These are phyloP conservation scores for Tetracladium setigerum DNA, from an alignment of 495 filamentous ascomycete species.

Conservation along the genomic window DNA sequence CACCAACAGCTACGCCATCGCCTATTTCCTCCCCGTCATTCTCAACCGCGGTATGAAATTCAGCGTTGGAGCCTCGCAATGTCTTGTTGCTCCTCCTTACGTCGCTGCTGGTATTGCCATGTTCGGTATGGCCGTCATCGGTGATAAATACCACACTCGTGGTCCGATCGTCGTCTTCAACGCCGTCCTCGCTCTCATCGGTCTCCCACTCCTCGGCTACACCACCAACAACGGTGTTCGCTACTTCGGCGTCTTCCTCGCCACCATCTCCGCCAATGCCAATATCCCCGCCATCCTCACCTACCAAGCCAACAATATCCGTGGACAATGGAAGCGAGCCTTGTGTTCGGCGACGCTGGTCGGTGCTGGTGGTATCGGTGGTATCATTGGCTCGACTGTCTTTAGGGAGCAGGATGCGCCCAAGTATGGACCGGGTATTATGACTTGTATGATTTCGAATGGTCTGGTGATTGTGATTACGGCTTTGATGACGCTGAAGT, in stretches of 20 bases:
- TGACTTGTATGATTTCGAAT: conserved; percentile 36
- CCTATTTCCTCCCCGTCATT: conserved; percentile 63
- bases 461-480: conserved; percentile 32
- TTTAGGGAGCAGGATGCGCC: conserved; percentile 49
- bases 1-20: conserved; percentile 49
- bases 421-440: conserved; percentile 43
- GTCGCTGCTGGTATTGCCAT: conserved; percentile 52
- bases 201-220: conserved; percentile 46
- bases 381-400: conserved; percentile 48
- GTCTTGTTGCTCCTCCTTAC: conserved; percentile 57
- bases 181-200: conserved; percentile 35
- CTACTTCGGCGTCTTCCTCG: conserved; percentile 60
- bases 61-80: conserved; percentile 46
- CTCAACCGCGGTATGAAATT: conserved; percentile 51
- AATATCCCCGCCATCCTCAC: conserved; percentile 50
- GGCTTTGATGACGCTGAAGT: conserved; percentile 17
- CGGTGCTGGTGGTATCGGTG: conserved; percentile 49
- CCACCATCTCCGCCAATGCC: conserved; percentile 50
- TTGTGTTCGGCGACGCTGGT: conserved; percentile 50
- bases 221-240: conserved; percentile 37
- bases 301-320: conserved; percentile 58
- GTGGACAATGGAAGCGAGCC: conserved; percentile 59
- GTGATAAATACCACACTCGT: conserved; percentile 49
- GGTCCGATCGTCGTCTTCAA: conserved; percentile 53
- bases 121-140: conserved; percentile 41